These are phyloP conservation scores for Oryza meridionalis DNA, from an alignment of 176 grass and related monocot species.

Conservation along the genomic window DNA sequence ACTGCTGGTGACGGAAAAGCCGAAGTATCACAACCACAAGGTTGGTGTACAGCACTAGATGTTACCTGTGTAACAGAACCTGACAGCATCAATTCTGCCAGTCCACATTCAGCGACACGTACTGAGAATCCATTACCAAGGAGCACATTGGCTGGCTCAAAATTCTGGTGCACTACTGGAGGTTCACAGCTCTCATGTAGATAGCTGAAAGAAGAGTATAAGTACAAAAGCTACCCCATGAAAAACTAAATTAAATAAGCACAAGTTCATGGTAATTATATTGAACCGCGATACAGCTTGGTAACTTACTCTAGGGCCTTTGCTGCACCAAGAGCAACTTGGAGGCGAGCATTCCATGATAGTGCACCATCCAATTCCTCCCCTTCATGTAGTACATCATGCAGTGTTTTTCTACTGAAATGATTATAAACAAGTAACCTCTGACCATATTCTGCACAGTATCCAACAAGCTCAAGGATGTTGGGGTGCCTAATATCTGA, in stretches of 20 bases:
- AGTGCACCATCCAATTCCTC: conserved; percentile 49
- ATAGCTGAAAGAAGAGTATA: conserved; percentile 64
- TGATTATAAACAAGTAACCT: conserved; percentile 80
- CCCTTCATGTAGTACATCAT: conserved; percentile 66
- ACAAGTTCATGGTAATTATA: conserved; percentile 26
- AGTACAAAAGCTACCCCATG: conserved; percentile 6
- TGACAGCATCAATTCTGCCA: conserved; percentile 52
- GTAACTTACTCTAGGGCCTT: conserved; percentile 88
- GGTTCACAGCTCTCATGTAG: conserved; percentile 84
- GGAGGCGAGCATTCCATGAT: conserved; percentile 74
- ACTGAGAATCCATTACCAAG: conserved; percentile 63
- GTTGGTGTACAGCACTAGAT: background rate
- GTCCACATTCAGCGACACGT: conserved; percentile 75
- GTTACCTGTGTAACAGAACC: conserved; percentile 80
- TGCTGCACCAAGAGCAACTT: conserved; percentile 66
- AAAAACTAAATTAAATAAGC: conserved; percentile 30
- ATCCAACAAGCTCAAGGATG: conserved; percentile 85
- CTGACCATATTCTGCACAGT: conserved; percentile 78
- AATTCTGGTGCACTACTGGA: conserved; percentile 78
- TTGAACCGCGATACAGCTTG: conserved; percentile 47
- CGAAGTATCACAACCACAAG: conserved; percentile 16
- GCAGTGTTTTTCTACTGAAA: conserved; percentile 78
- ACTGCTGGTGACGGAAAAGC: background rate
- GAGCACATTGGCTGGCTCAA: conserved; percentile 78
- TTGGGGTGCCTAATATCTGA: conserved; percentile 76